Base-by-base conservation (phyloP, 352 stramenopile genomes). In the Phytophthora hibernalis region DNA sequence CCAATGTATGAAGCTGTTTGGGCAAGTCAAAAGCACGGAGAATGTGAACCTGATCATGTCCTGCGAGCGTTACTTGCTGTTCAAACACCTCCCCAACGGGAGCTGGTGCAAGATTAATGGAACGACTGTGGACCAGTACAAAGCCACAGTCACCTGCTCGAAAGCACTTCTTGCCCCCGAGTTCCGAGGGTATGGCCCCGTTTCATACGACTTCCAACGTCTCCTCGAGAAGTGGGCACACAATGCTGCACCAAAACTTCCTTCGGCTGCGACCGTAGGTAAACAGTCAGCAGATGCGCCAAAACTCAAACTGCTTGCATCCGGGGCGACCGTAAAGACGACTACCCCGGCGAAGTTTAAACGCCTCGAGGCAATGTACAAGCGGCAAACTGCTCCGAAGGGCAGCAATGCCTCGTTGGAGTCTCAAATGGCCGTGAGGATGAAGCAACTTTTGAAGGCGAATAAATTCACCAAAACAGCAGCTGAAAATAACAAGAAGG, bases 1-100 rank as follows among this genome's bases (percentile, higher is more conserved):
- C 11, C 87, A 95, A 61, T 91, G 76, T 53, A 87, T 96, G 81
- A 86, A 76, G 43, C 67, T 95, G 18, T 96, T 96, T 54, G 84
- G 86, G 2, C 31, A 68, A 12, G 51, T 48, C 15, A 78, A 76
- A 54, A 74, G 66, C 6, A 59, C 72, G 13, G 74, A 88, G 30
- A 67, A 82, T 18, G 13, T 28, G 26, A 70, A 72, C 20, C 57
- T 89, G 56, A 86, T 96, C 30, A 58, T 70, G 2, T 72, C 67
- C n/a, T 90, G 79, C 33, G 83, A 93, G 64, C 77, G 72, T 5
- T 91, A 87, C 45, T 60, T 96, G 54, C 33, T 93, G 8, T 60
- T 81, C 24, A 84, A 88, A 37, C 88, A 96, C 28, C 75, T 85
- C 33, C 75, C 77, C 6, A 88, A 90, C 58, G 88, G 88, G 12